Conservation (phyloP, 2,329 filamentous ascomycete genomes). For the Microsporum audouinii region DNA sequence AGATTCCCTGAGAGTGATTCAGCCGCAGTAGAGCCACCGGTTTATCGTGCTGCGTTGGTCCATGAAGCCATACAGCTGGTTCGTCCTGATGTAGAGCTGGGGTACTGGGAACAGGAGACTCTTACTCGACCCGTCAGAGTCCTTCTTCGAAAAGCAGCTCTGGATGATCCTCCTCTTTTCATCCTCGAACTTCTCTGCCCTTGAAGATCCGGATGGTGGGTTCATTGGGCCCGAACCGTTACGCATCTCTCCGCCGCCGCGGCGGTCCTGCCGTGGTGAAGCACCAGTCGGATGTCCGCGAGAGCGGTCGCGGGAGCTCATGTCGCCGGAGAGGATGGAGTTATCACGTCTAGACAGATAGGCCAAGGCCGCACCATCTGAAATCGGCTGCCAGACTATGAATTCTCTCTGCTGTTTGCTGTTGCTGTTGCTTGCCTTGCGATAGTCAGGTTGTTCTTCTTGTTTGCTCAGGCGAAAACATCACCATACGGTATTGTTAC, state of each 20-base stretch:
- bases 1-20: neutral
- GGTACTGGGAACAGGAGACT: constrained; percentile 17
- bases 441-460: neutral
- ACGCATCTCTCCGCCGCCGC: constrained; percentile 25
- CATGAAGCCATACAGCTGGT: neutral
- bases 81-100: neutral
- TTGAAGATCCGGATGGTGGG: constrained; percentile 24
- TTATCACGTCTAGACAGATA: neutral
- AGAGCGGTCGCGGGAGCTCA: constrained; percentile 19
- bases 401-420: neutral
- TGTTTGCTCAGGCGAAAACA: neutral
- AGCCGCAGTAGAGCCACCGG: neutral
- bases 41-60: neutral
- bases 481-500: neutral
- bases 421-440: neutral
- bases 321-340: neutral
- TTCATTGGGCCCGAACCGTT: constrained; percentile 19
- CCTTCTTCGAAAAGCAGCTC: constrained; percentile 85
- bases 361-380: neutral
- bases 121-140: constrained; percentile 74
- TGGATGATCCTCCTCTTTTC: constrained; percentile 92
- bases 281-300: constrained; percentile 20
- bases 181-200: constrained; percentile 85
- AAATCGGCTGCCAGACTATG: neutral
- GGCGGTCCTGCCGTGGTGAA: constrained; percentile 23